phyloP scores from a whole-genome alignment of 192 early-diverging fungal species.

The Chytriomyces sp. region DNA sequence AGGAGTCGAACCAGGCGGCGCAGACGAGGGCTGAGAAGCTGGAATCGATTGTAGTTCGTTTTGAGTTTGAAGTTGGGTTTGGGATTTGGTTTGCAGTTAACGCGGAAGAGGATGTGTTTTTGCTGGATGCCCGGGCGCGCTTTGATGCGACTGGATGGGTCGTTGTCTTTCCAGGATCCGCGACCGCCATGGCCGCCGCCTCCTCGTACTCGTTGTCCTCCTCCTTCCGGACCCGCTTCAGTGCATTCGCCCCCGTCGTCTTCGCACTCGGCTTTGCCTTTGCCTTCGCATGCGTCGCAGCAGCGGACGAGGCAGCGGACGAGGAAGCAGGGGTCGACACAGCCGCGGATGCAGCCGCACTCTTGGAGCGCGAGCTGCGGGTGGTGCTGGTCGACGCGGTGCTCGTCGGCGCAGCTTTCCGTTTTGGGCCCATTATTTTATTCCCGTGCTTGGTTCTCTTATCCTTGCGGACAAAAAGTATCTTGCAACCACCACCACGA shows the following conservation, averaged over 20 bases:
- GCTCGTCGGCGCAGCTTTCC: too few relatives aligned
- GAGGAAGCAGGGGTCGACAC: too few relatives aligned
- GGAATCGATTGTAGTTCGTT: neutral
- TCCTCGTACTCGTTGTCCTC: too few relatives aligned
- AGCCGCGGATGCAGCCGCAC: too few relatives aligned
- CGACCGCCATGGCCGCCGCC: neutral
- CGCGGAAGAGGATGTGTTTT: neutral
- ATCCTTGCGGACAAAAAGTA: too few relatives aligned
- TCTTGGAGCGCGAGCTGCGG: too few relatives aligned
- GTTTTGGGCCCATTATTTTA: too few relatives aligned
- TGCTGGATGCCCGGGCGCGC: neutral
- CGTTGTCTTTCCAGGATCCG: neutral
- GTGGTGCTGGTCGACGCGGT: too few relatives aligned
- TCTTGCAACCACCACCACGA: too few relatives aligned
- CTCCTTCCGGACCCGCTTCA: neutral
- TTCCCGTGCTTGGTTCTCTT: too few relatives aligned
- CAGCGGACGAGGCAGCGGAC: too few relatives aligned
- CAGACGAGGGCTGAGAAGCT: neutral
- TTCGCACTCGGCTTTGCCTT: neutral
- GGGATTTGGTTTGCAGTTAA: neutral
- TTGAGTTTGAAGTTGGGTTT: neutral
- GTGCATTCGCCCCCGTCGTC: neutral
- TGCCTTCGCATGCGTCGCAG: too few relatives aligned
- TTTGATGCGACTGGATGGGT: neutral
- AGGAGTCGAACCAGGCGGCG: constrained; percentile 12